phyloP scores from a whole-genome alignment of 208 protist genomes.

The Trypanosoma theileri region DNA sequence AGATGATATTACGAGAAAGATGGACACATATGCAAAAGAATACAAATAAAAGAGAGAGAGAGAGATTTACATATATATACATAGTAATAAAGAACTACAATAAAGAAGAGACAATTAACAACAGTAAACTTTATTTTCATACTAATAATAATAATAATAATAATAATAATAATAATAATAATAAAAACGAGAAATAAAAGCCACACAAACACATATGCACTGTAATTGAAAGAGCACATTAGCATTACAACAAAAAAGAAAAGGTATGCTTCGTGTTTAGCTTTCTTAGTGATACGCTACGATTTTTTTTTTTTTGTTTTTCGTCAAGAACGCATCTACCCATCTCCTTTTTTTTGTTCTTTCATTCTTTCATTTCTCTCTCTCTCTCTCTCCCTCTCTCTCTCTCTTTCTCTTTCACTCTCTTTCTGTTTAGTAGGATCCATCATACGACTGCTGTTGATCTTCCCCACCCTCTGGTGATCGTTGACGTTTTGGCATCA shows the following conservation, averaged over 20 bases:
- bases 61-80: no score
- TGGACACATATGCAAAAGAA: no score
- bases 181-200: background rate
- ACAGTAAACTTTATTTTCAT: no score
- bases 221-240: background rate
- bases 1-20: no score
- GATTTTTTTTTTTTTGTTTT: no score
- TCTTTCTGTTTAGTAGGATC: conserved; percentile 6
- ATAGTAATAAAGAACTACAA: no score
- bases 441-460: background rate
- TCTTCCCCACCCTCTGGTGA: conserved; percentile 6
- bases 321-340: background rate
- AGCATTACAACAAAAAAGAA: conserved; percentile 9
- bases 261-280: no score
- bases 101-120: no score
- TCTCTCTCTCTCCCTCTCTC: background rate
- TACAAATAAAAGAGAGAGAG: no score
- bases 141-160: no score
- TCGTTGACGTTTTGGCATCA: conserved; percentile 17
- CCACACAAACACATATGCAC: background rate
- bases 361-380: background rate
- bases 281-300: no score
- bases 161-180: no score
- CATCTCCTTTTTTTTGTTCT: background rate
- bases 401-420: background rate